Base-by-base conservation (phyloP, 805 yeast species). In the Limtongia smithiae region DNA sequence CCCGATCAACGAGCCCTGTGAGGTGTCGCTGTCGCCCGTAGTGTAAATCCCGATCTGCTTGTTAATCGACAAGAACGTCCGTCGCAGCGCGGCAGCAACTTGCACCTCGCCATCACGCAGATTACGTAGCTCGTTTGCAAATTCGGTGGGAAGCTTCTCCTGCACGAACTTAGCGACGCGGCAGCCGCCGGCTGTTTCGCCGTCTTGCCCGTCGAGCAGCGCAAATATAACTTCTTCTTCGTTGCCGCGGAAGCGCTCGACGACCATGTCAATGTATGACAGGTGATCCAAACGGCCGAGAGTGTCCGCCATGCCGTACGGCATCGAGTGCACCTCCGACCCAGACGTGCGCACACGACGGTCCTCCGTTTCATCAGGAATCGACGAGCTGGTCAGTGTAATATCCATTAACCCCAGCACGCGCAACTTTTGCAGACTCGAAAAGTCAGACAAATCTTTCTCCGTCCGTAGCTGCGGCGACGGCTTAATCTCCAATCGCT, bases 331-430 rank as follows among this genome's bases (percentile, higher is more conserved):
- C 20, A 87, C 68, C 42, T 80, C 83, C 0, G 96, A 83, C 14
- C 90, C 91, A 0, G 95, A 85, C 0, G 97, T 87, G 60, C 98
- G 80, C 17, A 93, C 83, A 70, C 98, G 83, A 58, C 85, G 78
- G 60, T 85, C 82, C 11, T 79, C 79, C 9, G 79, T 74, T 66
- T 90, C 96, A 67, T 91, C 97, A 7, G 97, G 97, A 6, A 90
- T 85, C 12, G 83, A 75, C 14, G 89, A 82, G 0, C 95, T 84
- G 1, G 95, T 88, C 54, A 91, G 75, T 0, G 98, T 93, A 21
- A 93, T 95, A 71, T 93, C 99, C 83, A 93, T 88, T 54, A 93
- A 73, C 0, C 97, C 97, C 43, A 93, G 71, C 9, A 85, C 78
- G 54, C 76, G 78, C 54, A 93, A 68, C 34, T 85, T 74, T 44